Base-by-base conservation (phyloP, 371 early-diverging fungal species). In the Apophysomyces variabilis region DNA sequence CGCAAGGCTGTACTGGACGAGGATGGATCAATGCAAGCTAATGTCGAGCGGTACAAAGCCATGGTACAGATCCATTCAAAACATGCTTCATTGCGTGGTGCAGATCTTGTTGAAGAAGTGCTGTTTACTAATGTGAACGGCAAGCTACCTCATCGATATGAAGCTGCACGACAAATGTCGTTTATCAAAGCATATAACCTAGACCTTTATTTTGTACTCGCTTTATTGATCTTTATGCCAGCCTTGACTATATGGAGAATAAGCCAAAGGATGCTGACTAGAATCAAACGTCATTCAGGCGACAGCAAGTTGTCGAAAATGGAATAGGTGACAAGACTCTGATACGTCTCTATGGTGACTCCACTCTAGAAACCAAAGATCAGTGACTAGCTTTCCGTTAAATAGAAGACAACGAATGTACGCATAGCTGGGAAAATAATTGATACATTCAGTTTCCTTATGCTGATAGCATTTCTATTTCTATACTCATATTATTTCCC, bases 71-170 rank as follows among this genome's bases (percentile, higher is more conserved):
- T 68, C n/a, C 16, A 38, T 44, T 54, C 56, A 7, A 46, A 54
- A 41, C 32, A 46, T 7, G 66, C 54, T 44, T 44, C 58, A 8
- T n/a, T 16, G 7, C 65, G 65, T 26, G 70, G 68, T 18, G 80
- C 77, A 7, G 70, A 74, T 61, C 38, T 71, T 1, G 59, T 76
- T 14, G 80, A 79, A 61, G 79, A 79, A 59, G 77, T 73, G 13
- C 62, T 65, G 37, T 66, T 63, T 60, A 32, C 57, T 11, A 45
- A 47, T 43, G 37, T 38, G 4, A 18, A 57, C 36, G 76, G 70
- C 1, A 13, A 63, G 9, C 5, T 78, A 5, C 46, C 44, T 0
- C 72, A 78, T 60, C 61, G 76, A 50, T 38, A 43, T 14, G 68
- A 68, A 26, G 70, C 41, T 5, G 41, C 68, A 37, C 57, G 66